Base-by-base conservation (phyloP, 805 yeast species). In the Pichia paraexigua region DNA sequence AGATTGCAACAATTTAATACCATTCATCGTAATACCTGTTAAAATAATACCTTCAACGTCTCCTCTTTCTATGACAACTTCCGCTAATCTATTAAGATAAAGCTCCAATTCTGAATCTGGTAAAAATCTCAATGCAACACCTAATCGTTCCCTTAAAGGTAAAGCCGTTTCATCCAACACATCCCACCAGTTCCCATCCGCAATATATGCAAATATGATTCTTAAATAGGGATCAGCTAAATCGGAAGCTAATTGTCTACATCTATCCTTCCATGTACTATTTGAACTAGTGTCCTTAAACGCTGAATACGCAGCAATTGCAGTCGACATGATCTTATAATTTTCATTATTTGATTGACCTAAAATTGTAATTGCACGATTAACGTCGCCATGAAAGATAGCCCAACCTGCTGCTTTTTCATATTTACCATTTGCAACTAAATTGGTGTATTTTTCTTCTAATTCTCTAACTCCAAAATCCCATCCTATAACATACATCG, bases 351-450 rank as follows among this genome's bases (percentile, higher is more conserved):
- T 82, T 2, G 96, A 80, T n/a, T 78, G 73, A 0, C 87, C 80
- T 49, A 92, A 70, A n/a, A 89, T 84, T 43, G 80, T 81, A 5
- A 91, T 86, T 0, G 97, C 96, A 47, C 82, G 76, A 2, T 79
- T 76, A 2, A 92, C 86, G 64, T 90, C 87, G 8, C 96, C 97
- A 63, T 88, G 92, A 66, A 92, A 92, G 0, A 90, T 91, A 0
- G 97, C 97, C 95, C 96, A 88, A 0, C 95, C 98, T 1, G 97
- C 99, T 0, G 99, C 98, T 63, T 92, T 83, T 55, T 90, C 96
- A 55, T 77, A 78, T 53, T 79, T 77, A 0, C 86, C 90, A 17
- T 71, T 65, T 0, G 70, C 66, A 22, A 83, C 79, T 41, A 92
- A 72, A 41, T 73, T 71, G 22, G 70, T 68, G 41, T 87, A 75